Evolutionary conservation across 2,329 filamentous ascomycete species (phyloP).

Genomic region (Tolypocladium pustulatum): DNA sequence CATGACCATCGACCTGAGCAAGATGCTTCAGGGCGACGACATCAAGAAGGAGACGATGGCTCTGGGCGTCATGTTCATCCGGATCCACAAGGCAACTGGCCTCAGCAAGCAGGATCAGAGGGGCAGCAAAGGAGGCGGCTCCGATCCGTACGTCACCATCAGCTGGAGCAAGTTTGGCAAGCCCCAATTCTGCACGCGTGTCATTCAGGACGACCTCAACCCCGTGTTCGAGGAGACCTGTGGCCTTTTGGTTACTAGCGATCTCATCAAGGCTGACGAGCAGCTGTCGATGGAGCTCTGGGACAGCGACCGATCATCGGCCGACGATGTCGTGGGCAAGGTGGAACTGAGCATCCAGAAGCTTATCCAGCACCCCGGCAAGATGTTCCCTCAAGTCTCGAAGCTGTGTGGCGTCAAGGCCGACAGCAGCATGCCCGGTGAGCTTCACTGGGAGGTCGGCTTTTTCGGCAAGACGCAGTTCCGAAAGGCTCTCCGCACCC

Average conservation of each 20-base stretch:
- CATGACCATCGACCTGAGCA: conserved; percentile 82
- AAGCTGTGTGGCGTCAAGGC: conserved; percentile 74
- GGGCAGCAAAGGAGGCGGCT: conserved; percentile 76
- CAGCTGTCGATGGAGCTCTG: conserved; percentile 88
- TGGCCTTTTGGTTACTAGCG: conserved; percentile 75
- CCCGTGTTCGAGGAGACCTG: conserved; percentile 86
- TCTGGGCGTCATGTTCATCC: conserved; percentile 81
- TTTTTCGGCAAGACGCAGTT: conserved; percentile 90
- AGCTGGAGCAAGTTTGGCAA: conserved; percentile 95
- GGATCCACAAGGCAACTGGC: conserved; percentile 78
- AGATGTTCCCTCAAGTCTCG: conserved; percentile 84
- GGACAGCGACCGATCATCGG: conserved; percentile 88
- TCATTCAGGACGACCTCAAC: conserved; percentile 90
- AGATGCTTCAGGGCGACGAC: conserved; percentile 83
- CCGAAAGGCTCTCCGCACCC: conserved; percentile 71
- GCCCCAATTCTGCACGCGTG: conserved; percentile 93
- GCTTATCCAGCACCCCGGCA: conserved; percentile 82
- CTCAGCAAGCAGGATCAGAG: conserved; percentile 85
- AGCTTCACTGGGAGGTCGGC: conserved; percentile 92
- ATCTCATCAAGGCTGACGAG: conserved; percentile 88
- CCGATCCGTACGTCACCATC: conserved; percentile 90
- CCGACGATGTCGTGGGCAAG: conserved; percentile 92
- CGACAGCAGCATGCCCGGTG: conserved; percentile 80
- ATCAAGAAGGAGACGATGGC: conserved; percentile 84
- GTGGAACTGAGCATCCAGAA: conserved; percentile 90